phyloP scores from a whole-genome alignment of 2,329 filamentous ascomycete genomes.

The Sclerotinia nivalis region DNA sequence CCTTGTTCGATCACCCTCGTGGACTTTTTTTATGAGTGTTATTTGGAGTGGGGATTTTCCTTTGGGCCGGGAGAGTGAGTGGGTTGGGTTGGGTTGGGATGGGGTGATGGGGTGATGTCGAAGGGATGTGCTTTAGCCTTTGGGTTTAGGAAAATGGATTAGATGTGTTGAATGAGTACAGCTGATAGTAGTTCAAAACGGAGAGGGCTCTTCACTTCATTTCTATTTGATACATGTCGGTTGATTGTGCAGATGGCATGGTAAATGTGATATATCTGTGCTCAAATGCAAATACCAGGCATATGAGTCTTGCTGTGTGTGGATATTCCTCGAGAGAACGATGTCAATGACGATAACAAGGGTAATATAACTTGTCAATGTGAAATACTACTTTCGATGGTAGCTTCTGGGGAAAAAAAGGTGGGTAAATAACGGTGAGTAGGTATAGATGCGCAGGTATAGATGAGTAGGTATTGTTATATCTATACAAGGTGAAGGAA shows the following conservation, averaged over 20 bases:
- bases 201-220: neutral
- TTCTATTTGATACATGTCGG: neutral
- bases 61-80: neutral
- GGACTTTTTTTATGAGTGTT: neutral
- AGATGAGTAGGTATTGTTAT: too few species aligned
- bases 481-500: too few species aligned
- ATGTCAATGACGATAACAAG: neutral
- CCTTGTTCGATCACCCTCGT: constrained; percentile 1
- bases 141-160: neutral
- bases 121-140: neutral
- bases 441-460: too few species aligned
- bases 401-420: too few species aligned
- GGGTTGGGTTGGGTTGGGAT: neutral
- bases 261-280: neutral
- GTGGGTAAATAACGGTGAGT: too few species aligned
- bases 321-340: neutral
- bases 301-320: too few species aligned
- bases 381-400: too few species aligned
- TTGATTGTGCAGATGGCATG: neutral
- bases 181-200: constrained; percentile 11
- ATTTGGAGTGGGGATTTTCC: neutral
- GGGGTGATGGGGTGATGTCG: neutral
- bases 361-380: neutral
- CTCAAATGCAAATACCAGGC: neutral
- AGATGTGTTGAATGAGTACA: neutral